Percentiles rank a stretch among this genome's conserved stretches.
Evolutionary conservation across 805 yeast genomes (phyloP).

Genomic region (Candida orba): DNA sequence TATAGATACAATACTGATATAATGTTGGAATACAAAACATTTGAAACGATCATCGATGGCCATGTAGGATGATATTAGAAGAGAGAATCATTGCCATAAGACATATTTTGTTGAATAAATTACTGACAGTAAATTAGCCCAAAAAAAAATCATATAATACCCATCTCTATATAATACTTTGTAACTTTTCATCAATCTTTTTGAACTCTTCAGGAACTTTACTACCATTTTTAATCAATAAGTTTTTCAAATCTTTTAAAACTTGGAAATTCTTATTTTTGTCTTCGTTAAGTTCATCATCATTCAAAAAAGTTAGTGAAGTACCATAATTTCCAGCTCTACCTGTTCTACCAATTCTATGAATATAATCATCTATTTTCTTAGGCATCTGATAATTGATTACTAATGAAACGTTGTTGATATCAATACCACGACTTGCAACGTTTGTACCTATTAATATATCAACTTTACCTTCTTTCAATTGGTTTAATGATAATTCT

Average conservation of each 20-base stretch:
- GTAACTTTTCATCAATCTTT: constrained; percentile 6
- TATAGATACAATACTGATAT: too few species aligned
- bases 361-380: constrained; percentile 77
- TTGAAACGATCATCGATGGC: too few species aligned
- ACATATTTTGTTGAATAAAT: too few species aligned
- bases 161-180: constrained; percentile 10
- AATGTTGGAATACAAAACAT: too few species aligned
- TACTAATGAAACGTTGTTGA: constrained; percentile 80
- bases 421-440: constrained; percentile 93
- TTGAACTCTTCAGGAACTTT: constrained; percentile 18
- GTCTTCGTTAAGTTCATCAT: constrained; percentile 41
- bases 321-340: constrained; percentile 82
- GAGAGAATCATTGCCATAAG: too few species aligned
- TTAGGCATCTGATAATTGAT: constrained; percentile 80
- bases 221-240: constrained; percentile 16
- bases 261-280: constrained; percentile 3
- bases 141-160: too few species aligned
- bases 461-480: constrained; percentile 49
- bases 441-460: constrained; percentile 88
- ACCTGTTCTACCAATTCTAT: constrained; percentile 94
- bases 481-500: constrained; percentile 61
- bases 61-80: too few species aligned
- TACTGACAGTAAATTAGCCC: too few species aligned
- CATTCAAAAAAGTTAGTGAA: constrained; percentile 65
- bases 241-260: constrained; percentile 16